phyloP scores from a whole-genome alignment of 2,329 filamentous ascomycete species.

The Pseudogymnoascus sp. region DNA sequence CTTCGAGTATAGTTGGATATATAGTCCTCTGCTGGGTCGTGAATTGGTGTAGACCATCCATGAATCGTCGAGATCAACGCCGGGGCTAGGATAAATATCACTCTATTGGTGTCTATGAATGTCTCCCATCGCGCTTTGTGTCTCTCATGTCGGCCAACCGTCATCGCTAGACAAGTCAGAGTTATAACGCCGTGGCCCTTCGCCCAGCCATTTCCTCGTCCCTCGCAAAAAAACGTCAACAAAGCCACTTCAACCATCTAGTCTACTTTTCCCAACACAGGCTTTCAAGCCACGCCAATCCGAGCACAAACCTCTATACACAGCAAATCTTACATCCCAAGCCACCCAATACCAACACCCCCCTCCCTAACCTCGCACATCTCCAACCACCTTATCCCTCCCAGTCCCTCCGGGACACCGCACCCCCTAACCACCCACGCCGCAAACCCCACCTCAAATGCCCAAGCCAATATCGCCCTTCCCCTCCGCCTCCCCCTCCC shows the following conservation, averaged over 20 bases:
- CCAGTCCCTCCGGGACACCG: constrained; percentile 28
- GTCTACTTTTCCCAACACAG: not conserved
- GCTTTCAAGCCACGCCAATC: not conserved
- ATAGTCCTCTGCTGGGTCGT: no score
- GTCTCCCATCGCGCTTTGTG: not conserved
- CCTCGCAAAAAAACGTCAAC: not conserved
- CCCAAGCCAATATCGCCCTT: constrained; percentile 28
- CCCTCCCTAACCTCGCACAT: constrained; percentile 18
- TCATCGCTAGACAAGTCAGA: not conserved
- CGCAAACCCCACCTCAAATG: constrained; percentile 27
- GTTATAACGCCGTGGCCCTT: not conserved
- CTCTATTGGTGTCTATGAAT: not conserved
- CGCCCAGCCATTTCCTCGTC: not conserved
- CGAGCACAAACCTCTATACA: not conserved
- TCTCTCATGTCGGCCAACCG: not conserved
- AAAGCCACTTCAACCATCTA: not conserved
- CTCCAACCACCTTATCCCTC: constrained; percentile 26
- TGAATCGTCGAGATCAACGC: not conserved
- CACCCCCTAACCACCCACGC: constrained; percentile 29
- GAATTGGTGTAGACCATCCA: no score
- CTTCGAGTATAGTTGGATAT: no score
- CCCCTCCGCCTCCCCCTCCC: constrained; percentile 22
- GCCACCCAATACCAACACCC: not conserved
- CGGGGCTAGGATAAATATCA: not conserved
- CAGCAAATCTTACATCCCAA: not conserved